Percentiles rank a stretch among this genome's conserved stretches.
Evolutionary conservation across 805 yeast genomes (phyloP).

Genomic region (Saturnispora zaruensis): DNA sequence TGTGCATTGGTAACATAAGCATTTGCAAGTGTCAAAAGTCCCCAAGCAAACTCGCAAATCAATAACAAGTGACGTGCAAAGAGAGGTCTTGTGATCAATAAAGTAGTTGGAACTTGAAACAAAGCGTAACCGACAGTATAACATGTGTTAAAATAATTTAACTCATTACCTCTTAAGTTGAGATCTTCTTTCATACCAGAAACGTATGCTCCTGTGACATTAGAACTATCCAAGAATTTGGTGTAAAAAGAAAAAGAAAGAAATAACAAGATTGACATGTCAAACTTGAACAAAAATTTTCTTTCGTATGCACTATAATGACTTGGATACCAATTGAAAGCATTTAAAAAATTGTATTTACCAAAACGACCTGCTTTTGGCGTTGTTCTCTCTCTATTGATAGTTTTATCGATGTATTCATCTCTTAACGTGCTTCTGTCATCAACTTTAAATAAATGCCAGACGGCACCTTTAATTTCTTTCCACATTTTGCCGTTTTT

Average conservation of each 20-base stretch:
- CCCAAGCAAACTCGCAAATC: constrained; percentile 45
- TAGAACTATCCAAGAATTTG: constrained; percentile 52
- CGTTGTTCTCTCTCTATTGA: constrained; percentile 13
- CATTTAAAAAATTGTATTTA: constrained; percentile 11
- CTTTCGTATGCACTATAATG: constrained; percentile 16
- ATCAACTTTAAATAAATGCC: constrained; percentile 5
- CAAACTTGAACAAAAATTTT: constrained; percentile 14
- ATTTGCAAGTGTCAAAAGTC: constrained; percentile 29
- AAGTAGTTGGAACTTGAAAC: constrained; percentile 54
- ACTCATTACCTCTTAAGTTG: constrained; percentile 17
- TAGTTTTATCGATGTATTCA: constrained; percentile 13
- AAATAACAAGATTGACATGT: constrained; percentile 13
- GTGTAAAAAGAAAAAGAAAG: constrained; percentile 36
- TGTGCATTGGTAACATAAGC: constrained; percentile 33
- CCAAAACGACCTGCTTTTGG: constrained; percentile 6
- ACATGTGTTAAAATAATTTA: constrained; percentile 21
- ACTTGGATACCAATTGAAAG: constrained; percentile 16
- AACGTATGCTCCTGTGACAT: constrained; percentile 53
- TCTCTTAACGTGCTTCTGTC: constrained; percentile 11
- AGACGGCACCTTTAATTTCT: not conserved
- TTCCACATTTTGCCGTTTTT: no score
- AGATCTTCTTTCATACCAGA: constrained; percentile 53
- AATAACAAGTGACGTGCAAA: constrained; percentile 39
- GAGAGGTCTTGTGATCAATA: constrained; percentile 39
- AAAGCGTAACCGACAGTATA: constrained; percentile 44